Percentiles rank a stretch among this genome's conserved stretches.
Evolutionary conservation across 2,329 filamentous ascomycete species (phyloP).

Genomic region (Dactylellina drechsleri): DNA sequence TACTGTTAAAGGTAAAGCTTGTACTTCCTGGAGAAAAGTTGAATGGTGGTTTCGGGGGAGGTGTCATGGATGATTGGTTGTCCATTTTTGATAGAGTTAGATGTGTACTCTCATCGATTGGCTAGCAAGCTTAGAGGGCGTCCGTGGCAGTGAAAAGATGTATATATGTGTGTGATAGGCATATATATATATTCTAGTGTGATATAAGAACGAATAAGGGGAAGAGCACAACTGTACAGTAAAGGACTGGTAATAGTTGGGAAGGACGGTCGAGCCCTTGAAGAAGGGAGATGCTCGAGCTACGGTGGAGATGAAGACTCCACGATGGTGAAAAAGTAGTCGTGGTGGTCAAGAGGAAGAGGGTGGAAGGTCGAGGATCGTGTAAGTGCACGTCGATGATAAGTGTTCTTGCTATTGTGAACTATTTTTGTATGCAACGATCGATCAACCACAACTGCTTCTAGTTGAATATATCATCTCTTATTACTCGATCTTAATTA

Average conservation of each 20-base stretch:
- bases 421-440: background rate
- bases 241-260: conserved; percentile 49
- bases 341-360: background rate
- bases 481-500: too few species aligned
- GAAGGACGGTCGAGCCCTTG: conserved; percentile 4
- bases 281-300: conserved; percentile 4
- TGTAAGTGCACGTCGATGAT: background rate
- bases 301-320: background rate
- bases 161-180: background rate
- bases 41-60: conserved; percentile 21
- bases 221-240: background rate
- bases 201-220: background rate
- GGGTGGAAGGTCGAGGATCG: background rate
- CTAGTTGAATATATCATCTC: too few species aligned
- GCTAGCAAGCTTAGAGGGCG: too few species aligned
- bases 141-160: background rate
- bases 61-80: conserved; percentile 28
- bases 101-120: too few species aligned
- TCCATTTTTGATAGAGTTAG: conserved; percentile 2
- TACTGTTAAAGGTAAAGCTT: conserved; percentile 19
- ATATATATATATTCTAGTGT: background rate
- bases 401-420: background rate
- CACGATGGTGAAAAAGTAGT: background rate
- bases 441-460: background rate
- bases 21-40: conserved; percentile 14